These are phyloP conservation scores for Vaccinium corymbosum DNA, from an alignment of 148 eudicot species.

Conservation along the genomic window DNA sequence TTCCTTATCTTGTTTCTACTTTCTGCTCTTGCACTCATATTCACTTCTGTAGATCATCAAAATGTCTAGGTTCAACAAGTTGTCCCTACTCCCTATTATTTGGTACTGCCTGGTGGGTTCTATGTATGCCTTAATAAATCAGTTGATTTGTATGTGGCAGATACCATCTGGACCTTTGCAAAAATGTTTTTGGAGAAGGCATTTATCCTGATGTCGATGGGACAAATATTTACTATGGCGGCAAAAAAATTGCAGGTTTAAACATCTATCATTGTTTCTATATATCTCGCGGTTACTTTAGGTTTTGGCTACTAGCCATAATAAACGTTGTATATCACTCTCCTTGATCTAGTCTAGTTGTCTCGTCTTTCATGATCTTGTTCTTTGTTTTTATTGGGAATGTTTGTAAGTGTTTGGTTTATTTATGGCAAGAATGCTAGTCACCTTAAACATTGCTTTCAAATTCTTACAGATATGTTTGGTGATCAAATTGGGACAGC, in stretches of 20 bases:
- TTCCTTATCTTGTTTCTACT: constrained; percentile 4
- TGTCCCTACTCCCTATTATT: background rate
- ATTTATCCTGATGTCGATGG: constrained; percentile 79
- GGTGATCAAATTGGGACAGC: background rate
- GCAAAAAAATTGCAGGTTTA: constrained; percentile 83
- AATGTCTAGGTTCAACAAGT: constrained; percentile 4
- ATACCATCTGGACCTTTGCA: constrained; percentile 99
- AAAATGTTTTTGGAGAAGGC: constrained; percentile 85
- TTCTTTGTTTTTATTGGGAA: background rate
- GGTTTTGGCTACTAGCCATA: background rate
- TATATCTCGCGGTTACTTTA: background rate
- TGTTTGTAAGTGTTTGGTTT: background rate
- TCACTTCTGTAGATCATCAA: constrained; percentile 4
- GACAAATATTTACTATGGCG: constrained; percentile 90
- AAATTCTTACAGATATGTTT: background rate
- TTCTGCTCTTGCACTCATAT: constrained; percentile 6
- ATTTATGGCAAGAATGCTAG: constrained; percentile 1
- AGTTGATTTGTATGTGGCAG: constrained; percentile 39
- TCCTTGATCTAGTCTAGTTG: background rate
- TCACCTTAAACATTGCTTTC: background rate
- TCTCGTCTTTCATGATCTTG: background rate
- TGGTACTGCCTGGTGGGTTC: background rate
- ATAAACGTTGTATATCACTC: background rate
- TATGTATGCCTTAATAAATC: background rate
- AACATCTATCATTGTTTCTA: background rate